Conservation (phyloP, 208 protist species). For the Wallacemonas sp. region DNA sequence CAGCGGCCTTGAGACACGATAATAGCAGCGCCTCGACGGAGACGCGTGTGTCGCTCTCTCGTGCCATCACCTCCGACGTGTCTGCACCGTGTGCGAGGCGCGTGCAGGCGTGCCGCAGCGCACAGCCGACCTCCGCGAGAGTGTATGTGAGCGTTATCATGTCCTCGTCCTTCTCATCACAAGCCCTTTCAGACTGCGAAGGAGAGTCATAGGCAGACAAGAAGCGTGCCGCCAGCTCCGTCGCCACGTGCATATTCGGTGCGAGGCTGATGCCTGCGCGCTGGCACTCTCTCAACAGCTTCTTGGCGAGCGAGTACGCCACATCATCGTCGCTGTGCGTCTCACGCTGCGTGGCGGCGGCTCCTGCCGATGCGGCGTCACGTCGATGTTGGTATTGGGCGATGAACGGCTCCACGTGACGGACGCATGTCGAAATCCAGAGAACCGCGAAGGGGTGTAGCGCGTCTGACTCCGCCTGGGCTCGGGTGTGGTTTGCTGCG, state of each 20-base stretch:
- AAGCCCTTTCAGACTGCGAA: no score
- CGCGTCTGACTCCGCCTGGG: background rate
- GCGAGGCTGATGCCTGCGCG: conserved; percentile 1
- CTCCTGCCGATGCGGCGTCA: background rate
- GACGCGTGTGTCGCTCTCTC: conserved; percentile 92
- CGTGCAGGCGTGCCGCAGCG: conserved; percentile 14
- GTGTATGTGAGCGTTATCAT: conserved; percentile 10
- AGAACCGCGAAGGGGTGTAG: background rate
- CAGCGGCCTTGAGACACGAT: no score
- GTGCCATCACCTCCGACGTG: background rate
- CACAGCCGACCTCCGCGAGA: conserved; percentile 1
- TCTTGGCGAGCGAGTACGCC: background rate
- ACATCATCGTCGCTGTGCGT: background rate
- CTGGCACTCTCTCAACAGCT: background rate
- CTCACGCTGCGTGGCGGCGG: background rate
- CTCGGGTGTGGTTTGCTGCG: background rate
- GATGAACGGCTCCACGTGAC: background rate
- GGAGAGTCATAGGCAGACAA: background rate
- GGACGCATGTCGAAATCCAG: background rate
- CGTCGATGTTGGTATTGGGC: background rate
- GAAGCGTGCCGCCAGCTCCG: background rate
- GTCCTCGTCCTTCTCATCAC: no score
- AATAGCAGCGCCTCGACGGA: conserved; percentile 89
- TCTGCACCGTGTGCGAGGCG: background rate
- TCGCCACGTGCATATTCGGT: background rate